Evolutionary conservation across 164 flowering plant species (phyloP), one percentile per base, ranked within the genome.

Genomic region (Vitis rotundifolia): DNA sequence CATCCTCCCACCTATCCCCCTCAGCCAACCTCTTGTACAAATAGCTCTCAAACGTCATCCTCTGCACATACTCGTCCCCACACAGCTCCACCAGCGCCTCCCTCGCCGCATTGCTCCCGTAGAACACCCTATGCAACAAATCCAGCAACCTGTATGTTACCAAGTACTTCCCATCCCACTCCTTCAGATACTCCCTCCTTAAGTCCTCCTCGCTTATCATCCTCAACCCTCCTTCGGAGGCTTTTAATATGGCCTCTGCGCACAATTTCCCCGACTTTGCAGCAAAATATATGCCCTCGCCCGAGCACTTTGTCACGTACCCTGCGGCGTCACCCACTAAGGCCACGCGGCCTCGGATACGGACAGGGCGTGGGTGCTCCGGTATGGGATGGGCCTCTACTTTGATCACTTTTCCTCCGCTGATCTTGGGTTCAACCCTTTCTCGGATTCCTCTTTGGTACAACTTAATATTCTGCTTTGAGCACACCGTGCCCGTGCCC

Each of bases 321-420:
- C 97, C 94, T 1, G 94, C 94, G 5, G 97, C 88, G 66, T 90
- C 97, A 0, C 97, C 94, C 0, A 91, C 88, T 0, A 90, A 82
- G 0, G 94, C 93, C 59, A 85, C 92, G 5, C 90, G 79, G 8
- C 92, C 92, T 8, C 76, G 59, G 0, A 91, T 92, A 10, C 95
- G 81, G 0, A 75, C 44, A 5, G 91, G 87, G 0, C 98, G 76
- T 0, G 97, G 97, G 77, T 91, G 95, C 71, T 90, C 95, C 2
- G 93, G 93, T 4, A 91, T 91, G 6, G 97, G 98, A 68, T 93
- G 98, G 57, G 98, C 98, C 79, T 91, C 97, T 54, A 91, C 90
- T 64, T 87, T 86, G 29, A 93, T 84, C 68, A 91, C 82, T 59
- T 76, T 78, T 14, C 98, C 98, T 0, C 97, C 98, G 0, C 57